A percentile compares a stretch with the other conserved stretches of the same genome.
Evolutionary conservation across 495 filamentous ascomycete species (phyloP).

Genomic region (Penicillium canariense): DNA sequence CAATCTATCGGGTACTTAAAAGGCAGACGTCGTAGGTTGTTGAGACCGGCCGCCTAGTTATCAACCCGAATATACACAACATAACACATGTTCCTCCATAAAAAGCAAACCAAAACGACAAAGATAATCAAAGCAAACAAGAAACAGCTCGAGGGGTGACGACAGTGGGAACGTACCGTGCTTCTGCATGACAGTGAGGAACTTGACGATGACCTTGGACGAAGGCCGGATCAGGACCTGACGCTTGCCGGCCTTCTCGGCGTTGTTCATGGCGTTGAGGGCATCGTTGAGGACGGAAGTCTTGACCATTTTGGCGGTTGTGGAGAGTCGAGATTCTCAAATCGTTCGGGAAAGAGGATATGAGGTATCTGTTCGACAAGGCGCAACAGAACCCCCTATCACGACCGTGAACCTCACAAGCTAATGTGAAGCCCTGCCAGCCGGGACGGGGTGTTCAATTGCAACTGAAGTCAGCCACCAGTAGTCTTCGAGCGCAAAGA

Average conservation of each 20-base stretch:
- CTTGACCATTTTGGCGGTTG: slow-evolving; percentile 87
- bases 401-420: slow-evolving; percentile 1
- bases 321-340: slow-evolving; percentile 77
- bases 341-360: slow-evolving; percentile 54
- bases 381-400: slow-evolving; percentile 12
- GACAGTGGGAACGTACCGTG: slow-evolving; percentile 71
- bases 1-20: slow-evolving; percentile 99
- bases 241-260: slow-evolving; percentile 98
- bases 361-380: slow-evolving; percentile 68
- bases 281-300: slow-evolving; percentile 99
- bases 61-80: slow-evolving; percentile 72
- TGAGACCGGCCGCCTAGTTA: slow-evolving; percentile 97
- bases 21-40: slow-evolving; percentile 79
- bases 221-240: slow-evolving; percentile 94
- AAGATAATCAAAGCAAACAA: not conserved
- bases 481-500: slow-evolving; percentile 85
- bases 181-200: slow-evolving; percentile 96
- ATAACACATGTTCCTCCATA: slow-evolving; percentile 3
- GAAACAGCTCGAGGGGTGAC: not conserved
- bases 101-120: not conserved
- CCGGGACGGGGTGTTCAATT: slow-evolving; percentile 7
- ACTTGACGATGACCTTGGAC: slow-evolving; percentile 99
- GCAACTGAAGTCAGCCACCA: slow-evolving; percentile 71
- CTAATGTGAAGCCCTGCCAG: not conserved
- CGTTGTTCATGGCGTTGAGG: slow-evolving; percentile 99